These are phyloP conservation scores for Candida berthetii DNA, from an alignment of 805 yeast species.

Conservation along the genomic window DNA sequence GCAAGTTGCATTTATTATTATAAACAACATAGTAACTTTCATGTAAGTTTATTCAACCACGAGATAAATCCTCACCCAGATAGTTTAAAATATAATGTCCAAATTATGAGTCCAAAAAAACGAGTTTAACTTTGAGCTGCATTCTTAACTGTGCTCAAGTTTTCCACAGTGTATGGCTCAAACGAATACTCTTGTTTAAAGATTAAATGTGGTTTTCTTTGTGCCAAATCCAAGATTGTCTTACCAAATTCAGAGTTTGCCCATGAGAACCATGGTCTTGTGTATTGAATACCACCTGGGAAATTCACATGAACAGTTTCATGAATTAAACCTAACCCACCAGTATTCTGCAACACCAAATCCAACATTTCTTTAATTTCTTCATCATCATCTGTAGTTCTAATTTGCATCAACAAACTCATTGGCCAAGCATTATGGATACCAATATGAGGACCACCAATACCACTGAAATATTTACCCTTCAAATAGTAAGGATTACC, in stretches of 20 bases:
- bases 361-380: constrained; percentile 52
- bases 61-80: too few relatives aligned
- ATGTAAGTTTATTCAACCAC: too few relatives aligned
- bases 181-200: constrained; percentile 36
- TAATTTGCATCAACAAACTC: constrained; percentile 68
- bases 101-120: too few relatives aligned
- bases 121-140: too few relatives aligned
- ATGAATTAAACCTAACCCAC: constrained; percentile 75
- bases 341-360: constrained; percentile 55
- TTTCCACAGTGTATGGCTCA: constrained; percentile 1
- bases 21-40: too few relatives aligned
- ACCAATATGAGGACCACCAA: constrained; percentile 92
- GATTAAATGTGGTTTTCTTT: constrained; percentile 65
- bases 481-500: constrained; percentile 76
- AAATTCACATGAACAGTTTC: constrained; percentile 69
- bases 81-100: too few relatives aligned
- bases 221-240: constrained; percentile 71
- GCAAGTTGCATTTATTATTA: too few relatives aligned
- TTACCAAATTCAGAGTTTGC: constrained; percentile 89
- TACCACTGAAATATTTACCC: constrained; percentile 63
- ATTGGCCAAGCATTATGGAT: constrained; percentile 84
- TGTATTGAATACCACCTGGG: constrained; percentile 39
- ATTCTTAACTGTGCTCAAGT: not conserved
- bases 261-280: constrained; percentile 94
- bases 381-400: constrained; percentile 67